Percentiles rank a stretch among this genome's conserved stretches.
Conservation (phyloP, 177 flowering plant genomes). For the Vitis hybrid region DNA sequence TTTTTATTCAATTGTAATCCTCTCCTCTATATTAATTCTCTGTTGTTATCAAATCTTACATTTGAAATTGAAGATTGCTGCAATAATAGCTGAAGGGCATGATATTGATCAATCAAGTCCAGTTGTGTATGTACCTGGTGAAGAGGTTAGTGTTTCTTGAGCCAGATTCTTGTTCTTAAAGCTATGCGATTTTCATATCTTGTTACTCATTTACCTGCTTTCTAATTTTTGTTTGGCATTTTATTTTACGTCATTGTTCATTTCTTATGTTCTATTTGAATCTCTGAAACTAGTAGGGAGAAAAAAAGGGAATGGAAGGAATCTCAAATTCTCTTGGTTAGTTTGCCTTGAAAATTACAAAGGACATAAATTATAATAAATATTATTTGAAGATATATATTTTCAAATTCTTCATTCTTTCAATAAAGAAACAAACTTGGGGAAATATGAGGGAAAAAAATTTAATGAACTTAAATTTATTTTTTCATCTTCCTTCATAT, state of each 20-base stretch:
- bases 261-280: too few relatives aligned
- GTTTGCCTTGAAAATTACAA: too few relatives aligned
- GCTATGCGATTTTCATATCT: background rate
- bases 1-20: background rate
- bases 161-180: background rate
- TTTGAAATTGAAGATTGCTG: conserved; percentile 64
- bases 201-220: background rate
- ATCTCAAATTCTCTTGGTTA: too few relatives aligned
- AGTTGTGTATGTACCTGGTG: conserved; percentile 91
- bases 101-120: conserved; percentile 43
- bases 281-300: too few relatives aligned
- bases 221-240: background rate
- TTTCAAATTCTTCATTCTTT: too few relatives aligned
- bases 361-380: too few relatives aligned
- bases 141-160: conserved; percentile 67
- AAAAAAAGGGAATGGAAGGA: too few relatives aligned
- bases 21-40: background rate
- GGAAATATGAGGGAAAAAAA: too few relatives aligned
- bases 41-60: conserved; percentile 10
- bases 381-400: too few relatives aligned
- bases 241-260: background rate
- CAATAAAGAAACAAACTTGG: too few relatives aligned
- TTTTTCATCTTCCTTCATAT: too few relatives aligned
- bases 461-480: too few relatives aligned
- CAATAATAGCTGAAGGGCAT: conserved; percentile 68